Conservation (phyloP, 352 stramenopile species). For the Blastocystis hominis region DNA sequence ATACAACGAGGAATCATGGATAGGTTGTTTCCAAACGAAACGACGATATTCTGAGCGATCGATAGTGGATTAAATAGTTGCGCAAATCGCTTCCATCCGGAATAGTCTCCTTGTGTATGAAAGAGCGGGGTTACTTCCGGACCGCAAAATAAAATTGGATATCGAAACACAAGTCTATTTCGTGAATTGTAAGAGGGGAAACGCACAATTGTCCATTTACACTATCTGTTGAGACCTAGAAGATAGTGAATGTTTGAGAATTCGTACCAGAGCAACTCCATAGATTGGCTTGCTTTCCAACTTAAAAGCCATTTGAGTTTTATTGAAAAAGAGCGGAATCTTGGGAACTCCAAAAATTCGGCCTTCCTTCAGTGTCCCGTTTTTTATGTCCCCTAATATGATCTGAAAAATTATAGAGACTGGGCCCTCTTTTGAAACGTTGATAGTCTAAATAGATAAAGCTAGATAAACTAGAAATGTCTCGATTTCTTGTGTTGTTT, state of each 20-base stretch:
- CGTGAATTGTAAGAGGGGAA: neutral
- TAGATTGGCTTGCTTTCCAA: neutral
- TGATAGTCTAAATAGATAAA: neutral
- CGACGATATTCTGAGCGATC: neutral
- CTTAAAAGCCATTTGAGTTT: neutral
- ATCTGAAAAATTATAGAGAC: neutral
- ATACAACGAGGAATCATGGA: constrained; percentile 23
- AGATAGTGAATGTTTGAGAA: neutral
- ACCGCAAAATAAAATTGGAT: constrained; percentile 35
- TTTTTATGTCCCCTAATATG: neutral
- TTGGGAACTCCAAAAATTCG: no score
- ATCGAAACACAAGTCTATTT: constrained; percentile 20
- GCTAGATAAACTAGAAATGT: neutral
- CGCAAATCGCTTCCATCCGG: constrained; percentile 23
- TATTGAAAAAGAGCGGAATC: no score
- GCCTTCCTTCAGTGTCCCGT: neutral
- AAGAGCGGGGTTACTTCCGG: constrained; percentile 31
- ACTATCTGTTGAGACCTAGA: constrained; percentile 40
- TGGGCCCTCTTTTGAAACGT: neutral
- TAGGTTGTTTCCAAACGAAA: neutral
- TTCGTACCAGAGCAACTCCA: constrained; percentile 21
- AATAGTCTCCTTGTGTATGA: constrained; percentile 22
- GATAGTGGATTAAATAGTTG: constrained; percentile 36
- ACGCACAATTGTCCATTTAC: constrained; percentile 24
- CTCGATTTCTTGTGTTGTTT: constrained; percentile 13